Conservation (phyloP, 2,329 filamentous ascomycete species). For the Aureobasidium subglaciale region DNA sequence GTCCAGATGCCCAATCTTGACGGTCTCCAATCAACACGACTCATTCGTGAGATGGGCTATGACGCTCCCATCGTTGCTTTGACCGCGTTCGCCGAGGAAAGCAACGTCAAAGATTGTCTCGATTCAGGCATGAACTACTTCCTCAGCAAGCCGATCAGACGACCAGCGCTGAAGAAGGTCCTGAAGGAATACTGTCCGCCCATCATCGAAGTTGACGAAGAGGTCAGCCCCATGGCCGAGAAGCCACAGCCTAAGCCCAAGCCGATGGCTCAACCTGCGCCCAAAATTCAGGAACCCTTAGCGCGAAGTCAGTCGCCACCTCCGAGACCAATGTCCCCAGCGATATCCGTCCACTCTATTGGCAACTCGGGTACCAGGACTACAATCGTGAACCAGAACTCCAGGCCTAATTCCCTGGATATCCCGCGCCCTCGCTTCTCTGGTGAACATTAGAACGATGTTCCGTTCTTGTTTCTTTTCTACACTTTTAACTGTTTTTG, state of each 20-base stretch:
- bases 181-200: constrained; percentile 74
- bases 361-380: background rate
- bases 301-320: background rate
- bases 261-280: background rate
- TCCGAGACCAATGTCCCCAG: constrained; percentile 6
- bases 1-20: constrained; percentile 90
- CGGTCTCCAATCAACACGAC: constrained; percentile 74
- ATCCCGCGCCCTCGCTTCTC: background rate
- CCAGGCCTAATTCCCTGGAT: constrained; percentile 9
- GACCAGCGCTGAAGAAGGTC: constrained; percentile 81
- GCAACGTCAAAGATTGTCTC: constrained; percentile 58
- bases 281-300: background rate
- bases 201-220: constrained; percentile 61
- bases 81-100: constrained; percentile 85
- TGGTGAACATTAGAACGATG: background rate
- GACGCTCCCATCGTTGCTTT: constrained; percentile 81
- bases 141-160: constrained; percentile 63
- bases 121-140: constrained; percentile 92
- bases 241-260: background rate
- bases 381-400: constrained; percentile 11
- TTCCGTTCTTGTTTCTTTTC: background rate
- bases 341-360: background rate
- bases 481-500: background rate
- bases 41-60: constrained; percentile 83
- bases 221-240: constrained; percentile 13